Conservation (phyloP, 1,284 basidiomycete genomes). For the Phellinidium pouzarii region DNA sequence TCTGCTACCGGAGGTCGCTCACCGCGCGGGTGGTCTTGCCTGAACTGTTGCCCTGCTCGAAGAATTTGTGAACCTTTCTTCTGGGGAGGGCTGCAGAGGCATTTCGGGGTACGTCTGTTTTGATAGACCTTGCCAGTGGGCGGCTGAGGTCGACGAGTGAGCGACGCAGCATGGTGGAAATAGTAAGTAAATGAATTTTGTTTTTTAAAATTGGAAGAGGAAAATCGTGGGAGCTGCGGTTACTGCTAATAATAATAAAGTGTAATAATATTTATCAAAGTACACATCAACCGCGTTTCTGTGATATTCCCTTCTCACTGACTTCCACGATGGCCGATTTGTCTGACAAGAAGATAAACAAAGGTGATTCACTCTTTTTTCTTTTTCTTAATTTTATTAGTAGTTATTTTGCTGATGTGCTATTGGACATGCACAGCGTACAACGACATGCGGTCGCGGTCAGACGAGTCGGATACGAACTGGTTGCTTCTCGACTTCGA, state of each 20-base stretch:
- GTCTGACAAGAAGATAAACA: conserved; percentile 66
- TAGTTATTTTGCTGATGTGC: conserved; percentile 11
- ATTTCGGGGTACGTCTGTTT: not conserved
- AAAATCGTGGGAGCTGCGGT: not conserved
- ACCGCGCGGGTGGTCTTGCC: not conserved
- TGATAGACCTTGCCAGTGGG: not conserved
- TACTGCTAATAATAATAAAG: not conserved
- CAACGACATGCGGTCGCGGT: conserved; percentile 73
- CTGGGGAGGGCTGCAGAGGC: not conserved
- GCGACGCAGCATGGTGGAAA: conserved; percentile 1
- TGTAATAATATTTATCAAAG: not conserved
- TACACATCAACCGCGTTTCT: not conserved
- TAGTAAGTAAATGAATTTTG: not conserved
- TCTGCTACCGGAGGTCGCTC: not conserved
- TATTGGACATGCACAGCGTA: conserved; percentile 72
- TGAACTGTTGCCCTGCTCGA: not conserved
- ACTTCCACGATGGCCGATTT: conserved; percentile 94
- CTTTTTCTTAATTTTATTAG: conserved; percentile 15
- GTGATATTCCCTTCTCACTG: too few relatives aligned
- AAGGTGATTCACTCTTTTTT: conserved; percentile 47
- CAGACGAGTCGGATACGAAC: conserved; percentile 75
- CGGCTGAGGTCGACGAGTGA: not conserved
- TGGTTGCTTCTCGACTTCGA: conserved; percentile 87
- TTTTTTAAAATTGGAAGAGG: not conserved
- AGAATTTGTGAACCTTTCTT: not conserved